A percentile compares a stretch with the other conserved stretches of the same genome.
phyloP scores from a whole-genome alignment of 257 asterid genomes.

The Lithospermum erythrorhizon region DNA sequence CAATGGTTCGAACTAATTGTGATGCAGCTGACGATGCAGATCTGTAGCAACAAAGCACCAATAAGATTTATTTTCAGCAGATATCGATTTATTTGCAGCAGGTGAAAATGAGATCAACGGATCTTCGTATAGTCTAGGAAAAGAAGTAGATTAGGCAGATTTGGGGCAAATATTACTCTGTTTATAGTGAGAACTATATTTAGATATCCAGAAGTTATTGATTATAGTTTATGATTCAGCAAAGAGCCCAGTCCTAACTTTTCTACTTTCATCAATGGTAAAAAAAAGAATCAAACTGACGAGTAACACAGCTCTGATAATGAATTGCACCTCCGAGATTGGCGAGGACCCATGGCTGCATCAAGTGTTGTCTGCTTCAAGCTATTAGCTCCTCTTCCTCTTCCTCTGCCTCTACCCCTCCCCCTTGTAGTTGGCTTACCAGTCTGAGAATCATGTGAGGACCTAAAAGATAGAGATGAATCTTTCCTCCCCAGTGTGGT shows the following conservation, averaged over 20 bases:
- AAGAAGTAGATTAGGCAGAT: too few relatives aligned
- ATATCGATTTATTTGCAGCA: background rate
- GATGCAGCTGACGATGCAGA: conserved; percentile 75
- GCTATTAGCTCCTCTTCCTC: conserved; percentile 60
- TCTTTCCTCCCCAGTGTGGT: conserved; percentile 53
- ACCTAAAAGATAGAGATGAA: conserved; percentile 45
- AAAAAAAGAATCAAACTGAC: background rate
- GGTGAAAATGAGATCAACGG: background rate
- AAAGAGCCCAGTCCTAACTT: background rate
- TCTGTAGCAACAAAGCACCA: conserved; percentile 28
- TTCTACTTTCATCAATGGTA: background rate
- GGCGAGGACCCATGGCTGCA: conserved; percentile 61
- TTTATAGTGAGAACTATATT: too few relatives aligned
- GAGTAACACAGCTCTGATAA: background rate
- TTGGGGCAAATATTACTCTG: background rate
- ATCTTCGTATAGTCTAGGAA: background rate
- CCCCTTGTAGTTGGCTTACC: conserved; percentile 70
- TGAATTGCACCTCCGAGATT: conserved; percentile 57
- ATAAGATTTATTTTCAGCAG: conserved; percentile 8
- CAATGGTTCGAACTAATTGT: conserved; percentile 56
- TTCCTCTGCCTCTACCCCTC: conserved; percentile 73
- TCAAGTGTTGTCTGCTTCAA: conserved; percentile 93
- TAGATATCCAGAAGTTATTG: too few relatives aligned
- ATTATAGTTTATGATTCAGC: background rate
- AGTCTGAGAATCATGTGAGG: conserved; percentile 48